Base-by-base conservation (phyloP, 192 early-diverging fungal genomes). In the Gaertneriomyces semiglobifer region DNA sequence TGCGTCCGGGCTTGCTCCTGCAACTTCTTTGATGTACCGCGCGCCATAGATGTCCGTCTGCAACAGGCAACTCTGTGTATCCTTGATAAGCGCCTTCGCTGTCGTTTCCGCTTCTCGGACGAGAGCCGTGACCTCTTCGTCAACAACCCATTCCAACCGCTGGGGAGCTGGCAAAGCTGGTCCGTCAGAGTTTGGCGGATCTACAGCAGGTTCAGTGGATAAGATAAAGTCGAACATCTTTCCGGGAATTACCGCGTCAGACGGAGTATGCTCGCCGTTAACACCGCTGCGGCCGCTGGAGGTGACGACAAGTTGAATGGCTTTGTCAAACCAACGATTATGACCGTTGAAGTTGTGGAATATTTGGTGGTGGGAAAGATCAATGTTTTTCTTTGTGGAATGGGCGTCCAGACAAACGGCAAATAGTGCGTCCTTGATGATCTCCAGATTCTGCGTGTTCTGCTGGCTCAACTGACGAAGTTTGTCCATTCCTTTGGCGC, bases 251-350 rank as follows among this genome's bases (percentile, higher is more conserved):
- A 94, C 88, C 4, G 93, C 95, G 72, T 98, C 95, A 6, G 88
- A 86, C 39, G 93, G 92, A n/a, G 93, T 82, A 76, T 98, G 95
- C 83, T 98, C 94, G 44, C 94, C 94, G 74, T 96, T 98, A 57
- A 93, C 82, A 69, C 96, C 96, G 44, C 90, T 83, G 40, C 90
- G 86, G 18, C 93, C 96, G 65, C 86, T 92, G 71, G 71, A 86
- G 57, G 90, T 74, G 42, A 98, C 86, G 47, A 97, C 86, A 42
- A 97, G 71, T 76, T 93, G 91, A 51, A 98, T 79, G 18, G 92
- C 77, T 82, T 98, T 98, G 80, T 98, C 96, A 80, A 93, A 97
- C 96, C 96, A 98, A 25, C 96, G 82, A 75, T 98, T 98, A 53
- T 72, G 72, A 3, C 83, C 94, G 33, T 91, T 78, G 44, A 55